phyloP scores from a whole-genome alignment of 768 basidiomycete species.

The Agrocybe praecox region DNA sequence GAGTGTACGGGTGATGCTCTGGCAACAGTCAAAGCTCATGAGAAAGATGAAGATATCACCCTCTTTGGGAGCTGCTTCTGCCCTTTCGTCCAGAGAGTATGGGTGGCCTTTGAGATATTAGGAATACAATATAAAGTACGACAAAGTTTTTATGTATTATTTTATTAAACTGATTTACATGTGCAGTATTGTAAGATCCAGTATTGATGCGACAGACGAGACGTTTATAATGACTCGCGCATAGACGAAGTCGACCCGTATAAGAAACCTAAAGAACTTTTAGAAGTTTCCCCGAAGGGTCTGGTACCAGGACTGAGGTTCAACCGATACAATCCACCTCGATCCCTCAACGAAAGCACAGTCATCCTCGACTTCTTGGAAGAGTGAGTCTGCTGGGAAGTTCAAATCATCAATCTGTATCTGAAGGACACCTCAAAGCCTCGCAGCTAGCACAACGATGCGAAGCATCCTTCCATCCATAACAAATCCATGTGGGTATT shows the following conservation, averaged over 20 bases:
- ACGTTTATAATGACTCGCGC: background rate
- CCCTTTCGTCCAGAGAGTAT: slow-evolving; percentile 82
- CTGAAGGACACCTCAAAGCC: slow-evolving; percentile 28
- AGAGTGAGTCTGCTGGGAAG: slow-evolving; percentile 48
- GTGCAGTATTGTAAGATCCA: slow-evolving; percentile 22
- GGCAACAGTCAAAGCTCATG: slow-evolving; percentile 54
- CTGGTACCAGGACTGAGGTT: slow-evolving; percentile 74
- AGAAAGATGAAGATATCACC: slow-evolving; percentile 51
- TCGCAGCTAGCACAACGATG: slow-evolving; percentile 50
- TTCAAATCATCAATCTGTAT: background rate
- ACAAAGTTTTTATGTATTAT: background rate
- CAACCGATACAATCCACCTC: slow-evolving; percentile 52
- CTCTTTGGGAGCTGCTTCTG: slow-evolving; percentile 79
- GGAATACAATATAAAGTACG: slow-evolving; percentile 70
- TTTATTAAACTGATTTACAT: background rate
- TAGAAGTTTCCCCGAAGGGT: slow-evolving; percentile 83
- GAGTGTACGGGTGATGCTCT: slow-evolving; percentile 52
- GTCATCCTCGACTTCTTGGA: slow-evolving; percentile 80
- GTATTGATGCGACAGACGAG: background rate
- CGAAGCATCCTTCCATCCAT: slow-evolving; percentile 58
- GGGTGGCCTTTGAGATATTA: slow-evolving; percentile 74
- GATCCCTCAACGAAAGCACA: slow-evolving; percentile 76
- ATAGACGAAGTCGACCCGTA: slow-evolving; percentile 83
- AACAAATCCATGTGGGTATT: slow-evolving; percentile 58
- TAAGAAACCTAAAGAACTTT: slow-evolving; percentile 75